Conservation (phyloP, 73 alveolate genomes). For the Blepharisma stoltei region DNA sequence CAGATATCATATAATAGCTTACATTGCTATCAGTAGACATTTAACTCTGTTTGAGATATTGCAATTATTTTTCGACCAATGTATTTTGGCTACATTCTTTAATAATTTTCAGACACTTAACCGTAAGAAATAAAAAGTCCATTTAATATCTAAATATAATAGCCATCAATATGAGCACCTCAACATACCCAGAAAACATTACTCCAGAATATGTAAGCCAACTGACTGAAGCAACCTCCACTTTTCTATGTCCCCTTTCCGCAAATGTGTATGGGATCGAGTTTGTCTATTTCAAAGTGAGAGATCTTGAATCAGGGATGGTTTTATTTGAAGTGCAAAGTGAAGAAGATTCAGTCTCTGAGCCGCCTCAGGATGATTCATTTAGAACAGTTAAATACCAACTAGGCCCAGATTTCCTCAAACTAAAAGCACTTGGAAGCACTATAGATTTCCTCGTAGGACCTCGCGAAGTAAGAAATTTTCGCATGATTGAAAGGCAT, state of each 20-base stretch:
- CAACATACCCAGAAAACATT: background rate
- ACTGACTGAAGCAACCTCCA: constrained; percentile 28
- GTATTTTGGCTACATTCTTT: too few relatives aligned
- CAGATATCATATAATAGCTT: too few relatives aligned
- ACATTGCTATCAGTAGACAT: too few relatives aligned
- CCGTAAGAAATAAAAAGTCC: too few relatives aligned
- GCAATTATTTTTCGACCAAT: too few relatives aligned
- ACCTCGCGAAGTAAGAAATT: constrained; percentile 71
- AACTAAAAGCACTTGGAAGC: constrained; percentile 72
- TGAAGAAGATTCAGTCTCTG: constrained; percentile 35
- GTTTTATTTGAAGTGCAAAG: constrained; percentile 68
- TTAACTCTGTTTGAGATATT: too few relatives aligned
- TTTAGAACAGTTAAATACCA: constrained; percentile 81
- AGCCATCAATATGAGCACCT: background rate
- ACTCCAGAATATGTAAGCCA: constrained; percentile 27
- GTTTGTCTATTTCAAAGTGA: constrained; percentile 60
- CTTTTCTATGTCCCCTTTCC: constrained; percentile 65
- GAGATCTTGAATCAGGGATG: constrained; percentile 70
- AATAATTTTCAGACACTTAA: too few relatives aligned
- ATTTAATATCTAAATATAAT: too few relatives aligned
- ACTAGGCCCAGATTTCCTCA: constrained; percentile 86
- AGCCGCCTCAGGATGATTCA: constrained; percentile 60
- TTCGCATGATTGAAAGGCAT: constrained; percentile 89
- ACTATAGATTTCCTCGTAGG: constrained; percentile 76
- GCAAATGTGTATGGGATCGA: constrained; percentile 67